Percentiles rank a stretch among this genome's conserved stretches.
Evolutionary conservation across 2,329 filamentous ascomycete genomes (phyloP).

Genomic region (Fusarium mangiferae): DNA sequence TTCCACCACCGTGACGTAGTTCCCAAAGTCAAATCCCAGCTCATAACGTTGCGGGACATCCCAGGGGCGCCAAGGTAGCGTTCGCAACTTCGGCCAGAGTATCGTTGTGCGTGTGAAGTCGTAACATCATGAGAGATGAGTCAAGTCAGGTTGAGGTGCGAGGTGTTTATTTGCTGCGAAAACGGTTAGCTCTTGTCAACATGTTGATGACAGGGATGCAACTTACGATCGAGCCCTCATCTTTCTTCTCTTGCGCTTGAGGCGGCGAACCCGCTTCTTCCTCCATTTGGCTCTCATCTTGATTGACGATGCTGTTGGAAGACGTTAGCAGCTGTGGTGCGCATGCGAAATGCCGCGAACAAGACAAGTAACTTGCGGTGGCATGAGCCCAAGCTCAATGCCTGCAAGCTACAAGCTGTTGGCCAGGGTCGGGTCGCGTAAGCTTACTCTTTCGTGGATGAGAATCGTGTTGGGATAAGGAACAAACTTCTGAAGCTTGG

Average conservation of each 20-base stretch:
- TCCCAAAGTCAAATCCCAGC: slow-evolving; percentile 44
- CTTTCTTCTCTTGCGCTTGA: slow-evolving; percentile 99
- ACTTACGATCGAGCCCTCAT: slow-evolving; percentile 96
- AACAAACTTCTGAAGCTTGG: slow-evolving; percentile 47
- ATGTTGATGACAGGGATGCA: not conserved
- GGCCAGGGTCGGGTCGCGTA: slow-evolving; percentile 18
- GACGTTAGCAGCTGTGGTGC: slow-evolving; percentile 35
- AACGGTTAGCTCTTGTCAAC: slow-evolving; percentile 48
- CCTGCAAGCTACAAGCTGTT: slow-evolving; percentile 16
- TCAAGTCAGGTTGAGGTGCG: slow-evolving; percentile 67
- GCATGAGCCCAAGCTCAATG: slow-evolving; percentile 24
- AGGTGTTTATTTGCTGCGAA: slow-evolving; percentile 73
- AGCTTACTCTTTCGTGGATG: slow-evolving; percentile 56
- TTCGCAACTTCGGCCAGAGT: slow-evolving; percentile 41
- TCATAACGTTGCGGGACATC: slow-evolving; percentile 33
- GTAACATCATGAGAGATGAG: slow-evolving; percentile 56
- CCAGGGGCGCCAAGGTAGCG: slow-evolving; percentile 29
- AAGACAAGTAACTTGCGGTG: slow-evolving; percentile 7
- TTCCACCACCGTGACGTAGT: slow-evolving; percentile 43
- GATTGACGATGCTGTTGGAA: slow-evolving; percentile 53
- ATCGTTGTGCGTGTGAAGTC: slow-evolving; percentile 48
- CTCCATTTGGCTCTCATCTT: slow-evolving; percentile 98
- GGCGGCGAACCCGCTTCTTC: slow-evolving; percentile 99
- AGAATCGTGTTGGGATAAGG: slow-evolving; percentile 58
- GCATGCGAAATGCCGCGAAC: not conserved